Conservation (phyloP, 2,329 filamentous ascomycete genomes). For the Hypoxylon sp. region DNA sequence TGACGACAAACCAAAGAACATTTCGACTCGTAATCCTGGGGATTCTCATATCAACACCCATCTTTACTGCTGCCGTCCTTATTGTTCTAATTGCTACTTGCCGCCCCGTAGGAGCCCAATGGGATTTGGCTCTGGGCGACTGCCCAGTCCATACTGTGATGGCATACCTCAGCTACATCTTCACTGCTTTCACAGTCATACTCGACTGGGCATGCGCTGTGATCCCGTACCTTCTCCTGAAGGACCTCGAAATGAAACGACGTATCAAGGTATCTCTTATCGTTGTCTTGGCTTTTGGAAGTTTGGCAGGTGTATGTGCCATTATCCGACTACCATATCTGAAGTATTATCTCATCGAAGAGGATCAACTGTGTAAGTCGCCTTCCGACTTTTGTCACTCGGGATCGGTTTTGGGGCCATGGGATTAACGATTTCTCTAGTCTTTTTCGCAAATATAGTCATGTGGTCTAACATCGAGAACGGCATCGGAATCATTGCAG, state of each 20-base stretch:
- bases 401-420: no score
- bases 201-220: slow-evolving; percentile 24
- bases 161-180: slow-evolving; percentile 20
- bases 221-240: slow-evolving; percentile 22
- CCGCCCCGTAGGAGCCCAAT: slow-evolving; percentile 15
- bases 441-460: slow-evolving; percentile 13
- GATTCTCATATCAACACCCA: slow-evolving; percentile 10
- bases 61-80: slow-evolving; percentile 8
- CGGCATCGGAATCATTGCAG: slow-evolving; percentile 18
- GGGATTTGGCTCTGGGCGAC: slow-evolving; percentile 16
- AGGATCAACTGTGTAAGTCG: slow-evolving; percentile 22
- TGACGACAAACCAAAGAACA: slow-evolving; percentile 8
- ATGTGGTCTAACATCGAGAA: slow-evolving; percentile 24
- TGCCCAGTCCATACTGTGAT: slow-evolving; percentile 21
- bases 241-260: slow-evolving; percentile 17
- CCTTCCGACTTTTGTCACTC: neutral
- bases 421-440: neutral
- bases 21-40: slow-evolving; percentile 10
- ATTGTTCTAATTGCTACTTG: slow-evolving; percentile 16
- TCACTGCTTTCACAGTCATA: slow-evolving; percentile 20
- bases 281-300: slow-evolving; percentile 18
- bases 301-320: slow-evolving; percentile 15
- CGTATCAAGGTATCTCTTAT: slow-evolving; percentile 23
- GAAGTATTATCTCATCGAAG: slow-evolving; percentile 25
- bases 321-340: slow-evolving; percentile 26